phyloP scores from a whole-genome alignment of 164 flowering plant genomes.

The Nymphaea colorata region DNA sequence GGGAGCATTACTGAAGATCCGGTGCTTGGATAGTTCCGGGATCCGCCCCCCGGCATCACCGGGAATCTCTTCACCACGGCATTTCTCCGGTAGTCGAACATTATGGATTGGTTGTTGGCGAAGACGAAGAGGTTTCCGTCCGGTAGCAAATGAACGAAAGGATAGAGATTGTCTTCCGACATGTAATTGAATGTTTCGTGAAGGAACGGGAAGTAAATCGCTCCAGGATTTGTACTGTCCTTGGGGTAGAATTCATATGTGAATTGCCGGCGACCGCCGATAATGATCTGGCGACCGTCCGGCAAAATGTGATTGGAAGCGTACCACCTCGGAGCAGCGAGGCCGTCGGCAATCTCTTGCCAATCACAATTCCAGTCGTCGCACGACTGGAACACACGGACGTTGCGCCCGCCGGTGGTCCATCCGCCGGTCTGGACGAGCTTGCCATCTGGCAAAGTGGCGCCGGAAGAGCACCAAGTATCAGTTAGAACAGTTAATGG shows the following conservation, averaged over 20 bases:
- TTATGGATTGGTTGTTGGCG: constrained; percentile 30
- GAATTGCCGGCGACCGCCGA: constrained; percentile 64
- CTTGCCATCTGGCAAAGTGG: constrained; percentile 34
- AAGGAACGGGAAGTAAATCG: constrained; percentile 10
- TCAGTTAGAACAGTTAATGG: constrained; percentile 50
- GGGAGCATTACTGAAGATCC: constrained; percentile 41
- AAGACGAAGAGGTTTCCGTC: constrained; percentile 38
- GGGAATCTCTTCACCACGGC: constrained; percentile 23
- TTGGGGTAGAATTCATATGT: constrained; percentile 78
- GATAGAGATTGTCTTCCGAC: constrained; percentile 38
- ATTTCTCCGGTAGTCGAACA: constrained; percentile 21
- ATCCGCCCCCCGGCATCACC: constrained; percentile 23
- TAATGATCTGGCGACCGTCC: constrained; percentile 43
- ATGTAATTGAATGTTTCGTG: constrained; percentile 11
- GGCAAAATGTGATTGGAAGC: constrained; percentile 68
- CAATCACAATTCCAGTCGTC: constrained; percentile 40
- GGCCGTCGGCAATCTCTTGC: constrained; percentile 30
- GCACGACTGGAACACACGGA: constrained; percentile 42
- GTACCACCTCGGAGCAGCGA: constrained; percentile 51
- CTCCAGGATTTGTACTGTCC: neutral
- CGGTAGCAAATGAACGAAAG: constrained; percentile 28
- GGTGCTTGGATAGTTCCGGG: constrained; percentile 37
- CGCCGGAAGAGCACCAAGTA: constrained; percentile 78
- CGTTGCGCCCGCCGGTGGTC: constrained; percentile 37
- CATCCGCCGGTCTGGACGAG: constrained; percentile 73